Evolutionary conservation across 495 filamentous ascomycete genomes (phyloP).

Genomic region (Letharia lupina): DNA sequence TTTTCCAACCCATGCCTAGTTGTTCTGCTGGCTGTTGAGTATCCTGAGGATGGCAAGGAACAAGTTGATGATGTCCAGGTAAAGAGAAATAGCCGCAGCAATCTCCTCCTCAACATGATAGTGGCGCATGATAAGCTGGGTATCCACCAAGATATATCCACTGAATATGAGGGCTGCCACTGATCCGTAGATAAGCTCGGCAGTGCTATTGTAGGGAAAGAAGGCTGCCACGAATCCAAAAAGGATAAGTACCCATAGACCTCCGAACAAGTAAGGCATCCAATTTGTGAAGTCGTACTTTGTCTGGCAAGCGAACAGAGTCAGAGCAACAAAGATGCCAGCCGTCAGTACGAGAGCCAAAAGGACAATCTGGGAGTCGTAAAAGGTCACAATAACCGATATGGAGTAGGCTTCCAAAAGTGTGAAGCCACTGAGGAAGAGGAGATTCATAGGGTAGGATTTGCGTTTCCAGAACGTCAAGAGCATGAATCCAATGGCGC

Average conservation of each 20-base stretch:
- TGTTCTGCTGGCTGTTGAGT: slow-evolving; percentile 79
- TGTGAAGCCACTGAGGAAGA: slow-evolving; percentile 90
- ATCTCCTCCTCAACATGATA: slow-evolving; percentile 99
- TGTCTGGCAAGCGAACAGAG: slow-evolving; percentile 90
- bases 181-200: slow-evolving; percentile 77
- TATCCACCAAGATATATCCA: slow-evolving; percentile 91
- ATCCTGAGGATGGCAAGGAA: slow-evolving; percentile 90
- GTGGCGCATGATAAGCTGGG: slow-evolving; percentile 86
- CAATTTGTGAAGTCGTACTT: slow-evolving; percentile 97
- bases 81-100: slow-evolving; percentile 87
- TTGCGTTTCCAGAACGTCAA: slow-evolving; percentile 98
- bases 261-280: slow-evolving; percentile 92
- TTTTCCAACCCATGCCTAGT: slow-evolving; percentile 35
- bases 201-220: slow-evolving; percentile 66
- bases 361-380: slow-evolving; percentile 69
- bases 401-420: slow-evolving; percentile 88
- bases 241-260: slow-evolving; percentile 78
- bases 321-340: slow-evolving; percentile 88
- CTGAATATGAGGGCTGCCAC: slow-evolving; percentile 80
- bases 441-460: slow-evolving; percentile 86
- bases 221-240: slow-evolving; percentile 87
- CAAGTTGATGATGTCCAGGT: slow-evolving; percentile 93
- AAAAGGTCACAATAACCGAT: slow-evolving; percentile 84
- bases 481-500: slow-evolving; percentile 70
- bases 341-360: slow-evolving; percentile 85